Conservation (phyloP, 1,139 yeast species). For the Kurtzmaniella quercitrusa region DNA sequence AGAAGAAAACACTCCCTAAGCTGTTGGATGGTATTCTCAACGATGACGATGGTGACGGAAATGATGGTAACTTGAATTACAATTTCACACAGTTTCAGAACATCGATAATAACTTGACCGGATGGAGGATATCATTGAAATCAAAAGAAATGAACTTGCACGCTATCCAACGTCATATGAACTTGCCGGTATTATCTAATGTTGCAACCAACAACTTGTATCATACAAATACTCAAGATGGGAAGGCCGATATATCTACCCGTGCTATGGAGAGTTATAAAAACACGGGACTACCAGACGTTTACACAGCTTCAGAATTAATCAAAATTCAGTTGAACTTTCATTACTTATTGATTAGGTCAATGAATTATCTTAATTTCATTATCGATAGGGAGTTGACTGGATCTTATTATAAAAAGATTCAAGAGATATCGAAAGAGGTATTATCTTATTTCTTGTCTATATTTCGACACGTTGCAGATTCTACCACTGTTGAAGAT, state of each 20-base stretch:
- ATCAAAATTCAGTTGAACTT: conserved; percentile 43
- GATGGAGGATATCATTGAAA: conserved; percentile 41
- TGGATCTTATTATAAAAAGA: conserved; percentile 30
- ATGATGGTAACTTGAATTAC: conserved; percentile 47
- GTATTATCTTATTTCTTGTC: conserved; percentile 36
- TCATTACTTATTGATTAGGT: conserved; percentile 40
- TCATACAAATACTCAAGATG: conserved; percentile 23
- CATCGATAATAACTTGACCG: conserved; percentile 40
- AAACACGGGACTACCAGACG: conserved; percentile 36
- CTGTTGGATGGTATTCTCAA: conserved; percentile 42
- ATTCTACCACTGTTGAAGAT: conserved; percentile 15
- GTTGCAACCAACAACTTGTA: conserved; percentile 26
- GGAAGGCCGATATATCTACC: conserved; percentile 20
- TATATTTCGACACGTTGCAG: conserved; percentile 33
- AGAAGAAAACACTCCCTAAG: neutral
- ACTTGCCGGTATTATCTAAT: conserved; percentile 27
- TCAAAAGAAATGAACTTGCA: conserved; percentile 23
- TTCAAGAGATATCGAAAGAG: conserved; percentile 36
- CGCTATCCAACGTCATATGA: conserved; percentile 32
- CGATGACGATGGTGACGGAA: conserved; percentile 49
- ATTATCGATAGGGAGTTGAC: conserved; percentile 44
- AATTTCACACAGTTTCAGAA: conserved; percentile 42
- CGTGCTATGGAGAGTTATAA: conserved; percentile 29
- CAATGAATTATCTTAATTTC: conserved; percentile 44
- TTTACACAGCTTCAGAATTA: conserved; percentile 36